phyloP scores from a whole-genome alignment of 1,284 basidiomycete species.

The Austroboletus novae-zelandiae region DNA sequence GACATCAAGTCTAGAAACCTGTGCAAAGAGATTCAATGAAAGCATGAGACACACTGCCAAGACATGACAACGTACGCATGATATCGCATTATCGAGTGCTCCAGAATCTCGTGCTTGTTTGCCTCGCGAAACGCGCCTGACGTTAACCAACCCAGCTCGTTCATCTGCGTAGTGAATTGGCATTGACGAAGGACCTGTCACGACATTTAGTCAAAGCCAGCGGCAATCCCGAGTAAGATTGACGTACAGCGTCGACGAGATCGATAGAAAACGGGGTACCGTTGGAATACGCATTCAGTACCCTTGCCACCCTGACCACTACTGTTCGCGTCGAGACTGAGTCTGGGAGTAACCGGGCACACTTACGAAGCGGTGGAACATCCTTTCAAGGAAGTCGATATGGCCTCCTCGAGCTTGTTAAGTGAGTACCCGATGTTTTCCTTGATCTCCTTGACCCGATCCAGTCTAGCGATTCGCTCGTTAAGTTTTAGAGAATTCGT shows the following conservation, averaged over 20 bases:
- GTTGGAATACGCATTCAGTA: slow-evolving; percentile 35
- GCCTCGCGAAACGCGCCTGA: slow-evolving; percentile 18
- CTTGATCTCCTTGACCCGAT: slow-evolving; percentile 26
- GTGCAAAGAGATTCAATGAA: neutral
- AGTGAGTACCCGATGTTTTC: slow-evolving; percentile 30
- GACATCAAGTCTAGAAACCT: slow-evolving; percentile 30
- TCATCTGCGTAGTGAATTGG: slow-evolving; percentile 39
- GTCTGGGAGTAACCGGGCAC: neutral
- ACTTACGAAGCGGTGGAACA: slow-evolving; percentile 36
- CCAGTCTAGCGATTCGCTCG: slow-evolving; percentile 23
- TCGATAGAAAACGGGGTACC: slow-evolving; percentile 39
- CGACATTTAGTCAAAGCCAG: neutral
- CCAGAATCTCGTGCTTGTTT: slow-evolving; percentile 27
- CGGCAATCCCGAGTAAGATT: neutral
- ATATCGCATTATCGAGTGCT: slow-evolving; percentile 38
- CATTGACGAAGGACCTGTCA: slow-evolving; percentile 42
- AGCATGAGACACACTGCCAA: neutral
- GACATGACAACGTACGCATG: slow-evolving; percentile 33
- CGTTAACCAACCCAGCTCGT: slow-evolving; percentile 31
- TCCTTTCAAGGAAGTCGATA: slow-evolving; percentile 19
- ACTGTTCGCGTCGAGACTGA: neutral
- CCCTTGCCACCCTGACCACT: slow-evolving; percentile 17
- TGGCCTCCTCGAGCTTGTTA: slow-evolving; percentile 15
- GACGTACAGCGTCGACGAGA: slow-evolving; percentile 38
- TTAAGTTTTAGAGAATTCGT: slow-evolving; percentile 1